These are phyloP conservation scores for Tetrahymena borealis DNA, from an alignment of 73 alveolate genomes.

Conservation along the genomic window DNA sequence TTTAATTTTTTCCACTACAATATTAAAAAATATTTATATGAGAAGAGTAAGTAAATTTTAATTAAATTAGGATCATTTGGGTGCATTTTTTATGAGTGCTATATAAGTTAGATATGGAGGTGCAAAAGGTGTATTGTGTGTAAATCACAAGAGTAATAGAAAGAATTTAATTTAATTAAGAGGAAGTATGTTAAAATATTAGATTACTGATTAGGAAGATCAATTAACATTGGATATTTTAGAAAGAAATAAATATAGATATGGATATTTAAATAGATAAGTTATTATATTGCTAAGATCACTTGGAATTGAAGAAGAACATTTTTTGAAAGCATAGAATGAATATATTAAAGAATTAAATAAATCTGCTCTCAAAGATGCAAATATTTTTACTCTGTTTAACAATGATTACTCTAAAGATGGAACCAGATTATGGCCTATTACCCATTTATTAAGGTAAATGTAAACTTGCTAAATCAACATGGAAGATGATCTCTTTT, in stretches of 20 bases:
- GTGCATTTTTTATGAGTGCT: conserved; percentile 55
- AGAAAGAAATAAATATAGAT: conserved; percentile 61
- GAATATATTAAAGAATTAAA: conserved; percentile 46
- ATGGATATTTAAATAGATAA: conserved; percentile 77
- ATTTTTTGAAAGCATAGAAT: conserved; percentile 41
- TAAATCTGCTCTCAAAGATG: conserved; percentile 48
- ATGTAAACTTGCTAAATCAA: background rate
- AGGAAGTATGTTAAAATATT: conserved; percentile 68
- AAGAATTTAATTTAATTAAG: conserved; percentile 64
- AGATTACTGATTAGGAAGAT: conserved; percentile 34
- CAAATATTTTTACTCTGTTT: conserved; percentile 8
- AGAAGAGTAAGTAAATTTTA: too few species aligned
- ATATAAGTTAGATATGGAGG: conserved; percentile 74
- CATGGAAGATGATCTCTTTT: background rate
- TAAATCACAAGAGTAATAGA: conserved; percentile 52
- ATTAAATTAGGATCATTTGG: background rate
- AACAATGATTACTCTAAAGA: conserved; percentile 11
- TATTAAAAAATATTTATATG: too few species aligned
- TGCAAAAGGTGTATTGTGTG: conserved; percentile 73
- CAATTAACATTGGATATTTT: conserved; percentile 53
- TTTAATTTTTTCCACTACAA: too few species aligned
- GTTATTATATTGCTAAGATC: conserved; percentile 60
- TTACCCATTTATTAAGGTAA: background rate
- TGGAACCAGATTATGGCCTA: background rate
- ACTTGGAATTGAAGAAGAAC: conserved; percentile 45